phyloP scores from a whole-genome alignment of 208 protist genomes.

The Porcisia hertigi region DNA sequence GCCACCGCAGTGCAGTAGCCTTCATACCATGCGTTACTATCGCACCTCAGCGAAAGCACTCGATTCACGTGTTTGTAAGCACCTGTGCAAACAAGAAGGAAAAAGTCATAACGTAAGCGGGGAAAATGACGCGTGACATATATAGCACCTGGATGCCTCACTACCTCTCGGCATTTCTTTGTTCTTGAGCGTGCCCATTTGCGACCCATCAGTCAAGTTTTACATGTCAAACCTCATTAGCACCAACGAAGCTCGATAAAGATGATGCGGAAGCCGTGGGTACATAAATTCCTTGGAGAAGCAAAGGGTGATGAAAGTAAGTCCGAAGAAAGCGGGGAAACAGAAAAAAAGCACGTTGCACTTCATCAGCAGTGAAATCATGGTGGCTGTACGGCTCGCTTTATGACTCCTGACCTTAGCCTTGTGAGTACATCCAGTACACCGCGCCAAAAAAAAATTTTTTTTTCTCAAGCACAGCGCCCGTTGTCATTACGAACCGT shows the following conservation, averaged over 20 bases:
- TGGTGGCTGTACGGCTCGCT: not conserved
- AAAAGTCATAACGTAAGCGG: not conserved
- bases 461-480: no score
- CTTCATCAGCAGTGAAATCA: conserved; percentile 12
- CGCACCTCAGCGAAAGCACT: not conserved
- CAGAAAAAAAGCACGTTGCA: no score
- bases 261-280: not conserved
- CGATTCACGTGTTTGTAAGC: not conserved
- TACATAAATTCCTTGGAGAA: not conserved
- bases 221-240: not conserved
- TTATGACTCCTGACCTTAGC: not conserved
- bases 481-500: not conserved
- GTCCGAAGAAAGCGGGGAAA: not conserved
- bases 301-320: not conserved
- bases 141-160: not conserved
- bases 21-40: not conserved
- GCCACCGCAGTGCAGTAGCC: not conserved
- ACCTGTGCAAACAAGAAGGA: not conserved
- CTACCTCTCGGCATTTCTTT: not conserved
- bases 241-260: not conserved
- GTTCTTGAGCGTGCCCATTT: not conserved
- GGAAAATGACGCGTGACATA: not conserved
- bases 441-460: not conserved
- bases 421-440: not conserved
- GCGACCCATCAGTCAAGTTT: not conserved